Conservation (phyloP, 2,329 filamentous ascomycete species). For the Scolecobasidium constrictum region DNA sequence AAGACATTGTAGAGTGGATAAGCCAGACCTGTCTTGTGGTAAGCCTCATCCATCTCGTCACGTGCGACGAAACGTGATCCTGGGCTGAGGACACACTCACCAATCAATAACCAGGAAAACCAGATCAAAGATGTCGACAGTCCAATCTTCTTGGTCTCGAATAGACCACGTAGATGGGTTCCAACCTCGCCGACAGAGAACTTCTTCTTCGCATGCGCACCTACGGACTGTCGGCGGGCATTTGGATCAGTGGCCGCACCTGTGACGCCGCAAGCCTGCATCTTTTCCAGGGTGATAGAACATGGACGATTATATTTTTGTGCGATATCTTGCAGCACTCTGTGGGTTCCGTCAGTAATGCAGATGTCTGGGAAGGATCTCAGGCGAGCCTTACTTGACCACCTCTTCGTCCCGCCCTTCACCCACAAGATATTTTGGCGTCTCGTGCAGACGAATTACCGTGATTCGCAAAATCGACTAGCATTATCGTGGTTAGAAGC, state of each 20-base stretch:
- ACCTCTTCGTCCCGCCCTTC: constrained; percentile 43
- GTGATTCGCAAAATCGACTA: constrained; percentile 42
- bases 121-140: constrained; percentile 55
- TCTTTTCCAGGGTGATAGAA: constrained; percentile 37
- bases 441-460: constrained; percentile 43
- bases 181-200: constrained; percentile 28
- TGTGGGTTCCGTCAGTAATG: no score
- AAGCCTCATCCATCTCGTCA: no score
- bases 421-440: constrained; percentile 45
- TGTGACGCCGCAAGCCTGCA: constrained; percentile 35
- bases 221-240: constrained; percentile 14
- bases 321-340: constrained; percentile 39
- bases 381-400: no score
- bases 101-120: constrained; percentile 56
- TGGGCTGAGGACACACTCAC: no score
- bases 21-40: no score
- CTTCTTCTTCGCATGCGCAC: constrained; percentile 18
- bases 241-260: constrained; percentile 9
- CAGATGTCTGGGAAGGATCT: no score
- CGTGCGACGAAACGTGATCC: no score
- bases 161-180: constrained; percentile 54
- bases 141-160: constrained; percentile 47
- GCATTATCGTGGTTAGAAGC: no score
- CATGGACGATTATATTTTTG: constrained; percentile 42
- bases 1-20: constrained; percentile 71